These are phyloP conservation scores for Pseudotsuga menziesii DNA, from an alignment of 75 land plant species.

Conservation along the genomic window DNA sequence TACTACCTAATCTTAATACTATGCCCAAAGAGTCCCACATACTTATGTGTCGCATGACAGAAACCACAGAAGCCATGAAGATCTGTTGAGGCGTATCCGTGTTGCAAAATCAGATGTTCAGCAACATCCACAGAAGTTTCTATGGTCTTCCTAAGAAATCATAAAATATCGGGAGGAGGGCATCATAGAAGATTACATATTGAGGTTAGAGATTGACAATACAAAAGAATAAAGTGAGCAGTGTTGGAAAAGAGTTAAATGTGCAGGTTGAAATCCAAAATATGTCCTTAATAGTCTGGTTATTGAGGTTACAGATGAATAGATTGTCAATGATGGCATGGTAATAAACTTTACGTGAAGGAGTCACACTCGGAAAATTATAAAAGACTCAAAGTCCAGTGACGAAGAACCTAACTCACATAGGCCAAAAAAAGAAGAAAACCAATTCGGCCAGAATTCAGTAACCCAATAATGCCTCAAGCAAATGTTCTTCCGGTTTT, in stretches of 20 bases:
- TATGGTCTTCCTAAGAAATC: not conserved
- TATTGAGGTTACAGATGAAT: too few species aligned
- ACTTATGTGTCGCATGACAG: not conserved
- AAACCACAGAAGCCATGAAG: not conserved
- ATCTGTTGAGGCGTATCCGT: constrained; percentile 9
- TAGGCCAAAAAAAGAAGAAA: constrained; percentile 16
- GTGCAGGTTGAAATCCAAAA: too few species aligned
- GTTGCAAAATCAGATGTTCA: constrained; percentile 4
- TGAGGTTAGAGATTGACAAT: not conserved
- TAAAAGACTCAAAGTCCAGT: not conserved
- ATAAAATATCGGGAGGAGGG: not conserved
- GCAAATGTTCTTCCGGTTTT: too few species aligned
- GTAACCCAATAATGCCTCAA: not conserved
- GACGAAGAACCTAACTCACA: not conserved
- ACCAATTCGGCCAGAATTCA: constrained; percentile 12
- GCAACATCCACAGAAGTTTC: not conserved
- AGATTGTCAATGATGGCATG: too few species aligned
- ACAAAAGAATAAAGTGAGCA: not conserved
- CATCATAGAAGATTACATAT: not conserved
- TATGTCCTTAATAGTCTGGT: too few species aligned
- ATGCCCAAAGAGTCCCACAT: constrained; percentile 8
- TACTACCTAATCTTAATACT: too few species aligned
- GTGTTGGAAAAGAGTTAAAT: not conserved
- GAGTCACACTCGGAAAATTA: not conserved
- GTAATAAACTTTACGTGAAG: too few species aligned